Evolutionary conservation across 2,329 filamentous ascomycete species (phyloP), one percentile per base, ranked within the genome.

Genomic region (Incumbomyces lentus): DNA sequence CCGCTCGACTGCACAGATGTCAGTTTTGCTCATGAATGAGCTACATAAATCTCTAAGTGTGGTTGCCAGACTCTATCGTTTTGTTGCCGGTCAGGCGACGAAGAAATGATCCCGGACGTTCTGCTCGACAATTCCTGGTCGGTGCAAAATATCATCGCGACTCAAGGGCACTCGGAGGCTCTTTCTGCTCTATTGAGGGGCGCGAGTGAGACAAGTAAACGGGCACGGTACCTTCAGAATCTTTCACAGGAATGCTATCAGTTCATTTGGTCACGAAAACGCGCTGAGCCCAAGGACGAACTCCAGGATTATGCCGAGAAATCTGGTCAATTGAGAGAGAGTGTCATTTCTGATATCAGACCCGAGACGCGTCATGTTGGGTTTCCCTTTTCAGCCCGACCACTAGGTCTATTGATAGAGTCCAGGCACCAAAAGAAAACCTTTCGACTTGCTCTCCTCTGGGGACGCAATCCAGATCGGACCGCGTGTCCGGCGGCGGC

Each of bases 101-200:
- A 34, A 13, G 14, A 35, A 26, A 32, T 13, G n/a, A 10, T 45
- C 12, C 34, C 42, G 12, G 34, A 38, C 33, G 18, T 31, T 13
- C 33, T 45, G 11, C 42, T 45, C 16, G 34, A 45, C 42, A 38
- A 14, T 17, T 37, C 42, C 5, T 45, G 42, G 42, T 45, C 42
- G 12, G 14, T 38, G n/a, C 42, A 45, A 16, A 18, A 29, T 18
- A 19, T 45, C 6, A 32, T 22, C 17, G 14, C 13, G 4, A 16
- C 18, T 10, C 16, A 26, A 17, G 19, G 14, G 12, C 33, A 34
- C 18, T 16, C 18, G 17, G 5, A 26, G 5, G 16, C 34, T 16
- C 17, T 45, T 33, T n/a, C 32, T 37, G 13, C 19, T 14, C 34
- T 45, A n/a, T 6, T 45, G 5, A 13, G 2, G 4, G 19, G 17